Evolutionary conservation across 495 filamentous ascomycete species (phyloP).

Genomic region (Barbatosphaeria neglecta): DNA sequence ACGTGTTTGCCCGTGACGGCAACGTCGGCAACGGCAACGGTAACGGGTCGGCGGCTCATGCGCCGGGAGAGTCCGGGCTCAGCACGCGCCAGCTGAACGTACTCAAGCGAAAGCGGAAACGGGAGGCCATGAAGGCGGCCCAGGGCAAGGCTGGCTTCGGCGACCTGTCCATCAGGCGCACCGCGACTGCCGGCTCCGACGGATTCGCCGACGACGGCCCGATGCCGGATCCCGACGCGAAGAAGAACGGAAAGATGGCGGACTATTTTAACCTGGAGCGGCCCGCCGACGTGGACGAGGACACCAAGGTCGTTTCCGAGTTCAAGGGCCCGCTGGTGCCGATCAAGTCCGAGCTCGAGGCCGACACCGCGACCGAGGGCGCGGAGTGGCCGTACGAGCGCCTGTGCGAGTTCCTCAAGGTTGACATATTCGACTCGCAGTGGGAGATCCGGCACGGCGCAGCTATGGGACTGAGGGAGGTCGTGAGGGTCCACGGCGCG

Average conservation of each 20-base stretch:
- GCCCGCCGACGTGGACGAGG: slow-evolving; percentile 61
- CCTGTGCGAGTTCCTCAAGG: slow-evolving; percentile 81
- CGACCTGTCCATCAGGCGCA: slow-evolving; percentile 63
- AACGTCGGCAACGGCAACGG: slow-evolving; percentile 12
- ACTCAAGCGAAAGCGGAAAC: slow-evolving; percentile 81
- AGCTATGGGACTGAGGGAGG: slow-evolving; percentile 87
- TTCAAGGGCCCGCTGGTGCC: slow-evolving; percentile 69
- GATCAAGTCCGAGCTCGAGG: slow-evolving; percentile 52
- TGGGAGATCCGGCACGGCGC: slow-evolving; percentile 98
- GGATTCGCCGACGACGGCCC: slow-evolving; percentile 42
- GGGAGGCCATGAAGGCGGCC: slow-evolving; percentile 69
- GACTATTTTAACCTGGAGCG: slow-evolving; percentile 87
- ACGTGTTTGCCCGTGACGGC: slow-evolving; percentile 30
- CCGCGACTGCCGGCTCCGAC: slow-evolving; percentile 44
- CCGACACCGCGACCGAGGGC: slow-evolving; percentile 63
- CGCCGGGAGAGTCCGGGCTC: slow-evolving; percentile 56
- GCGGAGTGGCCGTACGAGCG: slow-evolving; percentile 90
- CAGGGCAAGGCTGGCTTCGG: slow-evolving; percentile 62
- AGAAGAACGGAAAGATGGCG: slow-evolving; percentile 62
- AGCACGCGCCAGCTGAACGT: slow-evolving; percentile 90
- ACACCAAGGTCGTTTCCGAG: slow-evolving; percentile 84
- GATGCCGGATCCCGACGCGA: slow-evolving; percentile 44
- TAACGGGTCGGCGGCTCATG: too few relatives aligned
- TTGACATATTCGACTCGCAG: slow-evolving; percentile 85
- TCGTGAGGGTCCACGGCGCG: slow-evolving; percentile 79